Conservation (phyloP, 2,329 filamentous ascomycete genomes). For the Coniella lustricola region DNA sequence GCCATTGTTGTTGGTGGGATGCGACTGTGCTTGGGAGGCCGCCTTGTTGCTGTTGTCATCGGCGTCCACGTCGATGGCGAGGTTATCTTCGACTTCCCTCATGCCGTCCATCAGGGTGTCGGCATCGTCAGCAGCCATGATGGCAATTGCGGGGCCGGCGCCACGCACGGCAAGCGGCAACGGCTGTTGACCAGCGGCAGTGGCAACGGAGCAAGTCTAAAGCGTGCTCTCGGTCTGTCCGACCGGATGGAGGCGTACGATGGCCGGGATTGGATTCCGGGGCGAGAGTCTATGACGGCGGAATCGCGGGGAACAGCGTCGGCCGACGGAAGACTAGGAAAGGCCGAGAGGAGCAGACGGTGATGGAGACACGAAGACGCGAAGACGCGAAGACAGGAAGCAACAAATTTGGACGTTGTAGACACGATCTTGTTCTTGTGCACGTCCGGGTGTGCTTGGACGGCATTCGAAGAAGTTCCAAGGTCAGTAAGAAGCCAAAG, state of each 20-base stretch:
- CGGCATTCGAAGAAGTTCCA: too few relatives aligned
- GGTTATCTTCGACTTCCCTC: conserved; percentile 14
- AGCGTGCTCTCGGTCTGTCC: not conserved
- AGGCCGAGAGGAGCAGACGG: not conserved
- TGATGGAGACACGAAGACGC: not conserved
- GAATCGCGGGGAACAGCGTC: not conserved
- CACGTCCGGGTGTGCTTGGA: too few relatives aligned
- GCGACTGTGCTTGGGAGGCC: conserved; percentile 28
- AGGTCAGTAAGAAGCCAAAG: too few relatives aligned
- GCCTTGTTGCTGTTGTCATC: conserved; percentile 27
- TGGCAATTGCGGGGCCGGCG: conserved; percentile 5
- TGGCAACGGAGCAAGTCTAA: not conserved
- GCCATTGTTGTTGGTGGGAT: conserved; percentile 39
- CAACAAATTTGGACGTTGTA: too few relatives aligned
- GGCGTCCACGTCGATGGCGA: conserved; percentile 5
- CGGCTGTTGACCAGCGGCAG: too few relatives aligned
- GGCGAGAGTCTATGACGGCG: not conserved
- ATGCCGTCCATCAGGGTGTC: conserved; percentile 25
- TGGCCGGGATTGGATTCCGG: not conserved
- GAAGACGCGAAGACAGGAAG: too few relatives aligned
- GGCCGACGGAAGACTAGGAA: not conserved
- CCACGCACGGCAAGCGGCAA: too few relatives aligned
- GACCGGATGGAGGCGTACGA: not conserved
- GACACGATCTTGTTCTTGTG: too few relatives aligned
- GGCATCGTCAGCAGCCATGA: conserved; percentile 33